These are phyloP conservation scores for Fusarium sp. DNA, from an alignment of 2,329 filamentous ascomycete species.

Conservation along the genomic window DNA sequence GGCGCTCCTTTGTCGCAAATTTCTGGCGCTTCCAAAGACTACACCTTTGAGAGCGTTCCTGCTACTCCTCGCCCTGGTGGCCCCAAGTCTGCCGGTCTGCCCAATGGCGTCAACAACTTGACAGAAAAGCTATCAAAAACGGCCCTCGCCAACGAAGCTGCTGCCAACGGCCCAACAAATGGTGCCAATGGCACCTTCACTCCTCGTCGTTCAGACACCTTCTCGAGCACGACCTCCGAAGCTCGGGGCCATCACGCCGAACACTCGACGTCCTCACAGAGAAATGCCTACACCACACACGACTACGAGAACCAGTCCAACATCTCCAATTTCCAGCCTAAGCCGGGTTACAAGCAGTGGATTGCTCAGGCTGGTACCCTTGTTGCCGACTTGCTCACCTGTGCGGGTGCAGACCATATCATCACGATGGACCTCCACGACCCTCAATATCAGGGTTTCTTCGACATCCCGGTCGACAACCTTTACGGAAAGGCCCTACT, in stretches of 20 bases:
- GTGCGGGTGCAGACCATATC: conserved; percentile 94
- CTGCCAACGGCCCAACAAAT: conserved; percentile 38
- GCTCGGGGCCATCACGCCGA: conserved; percentile 56
- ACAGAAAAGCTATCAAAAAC: conserved; percentile 80
- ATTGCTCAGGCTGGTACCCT: conserved; percentile 96
- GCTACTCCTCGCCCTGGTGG: conserved; percentile 82
- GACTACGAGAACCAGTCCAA: conserved; percentile 72
- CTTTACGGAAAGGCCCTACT: conserved; percentile 86
- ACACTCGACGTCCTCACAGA: conserved; percentile 57
- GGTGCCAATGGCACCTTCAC: conserved; percentile 50
- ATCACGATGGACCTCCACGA: conserved; percentile 99
- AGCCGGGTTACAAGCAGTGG: conserved; percentile 98
- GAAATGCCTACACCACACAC: conserved; percentile 69
- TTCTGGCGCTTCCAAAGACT: conserved; percentile 64
- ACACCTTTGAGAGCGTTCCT: conserved; percentile 93
- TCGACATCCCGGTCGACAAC: conserved; percentile 98
- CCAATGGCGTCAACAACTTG: conserved; percentile 76
- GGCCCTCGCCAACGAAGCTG: conserved; percentile 63
- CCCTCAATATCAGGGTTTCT: conserved; percentile 98
- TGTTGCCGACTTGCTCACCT: conserved; percentile 93
- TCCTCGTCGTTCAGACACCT: conserved; percentile 53
- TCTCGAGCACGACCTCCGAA: conserved; percentile 52
- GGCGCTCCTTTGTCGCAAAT: conserved; percentile 87
- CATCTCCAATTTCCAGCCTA: conserved; percentile 75
- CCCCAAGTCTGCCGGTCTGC: conserved; percentile 73